Evolutionary conservation across 2,329 filamentous ascomycete species (phyloP).

Genomic region (Myotisia sp.): DNA sequence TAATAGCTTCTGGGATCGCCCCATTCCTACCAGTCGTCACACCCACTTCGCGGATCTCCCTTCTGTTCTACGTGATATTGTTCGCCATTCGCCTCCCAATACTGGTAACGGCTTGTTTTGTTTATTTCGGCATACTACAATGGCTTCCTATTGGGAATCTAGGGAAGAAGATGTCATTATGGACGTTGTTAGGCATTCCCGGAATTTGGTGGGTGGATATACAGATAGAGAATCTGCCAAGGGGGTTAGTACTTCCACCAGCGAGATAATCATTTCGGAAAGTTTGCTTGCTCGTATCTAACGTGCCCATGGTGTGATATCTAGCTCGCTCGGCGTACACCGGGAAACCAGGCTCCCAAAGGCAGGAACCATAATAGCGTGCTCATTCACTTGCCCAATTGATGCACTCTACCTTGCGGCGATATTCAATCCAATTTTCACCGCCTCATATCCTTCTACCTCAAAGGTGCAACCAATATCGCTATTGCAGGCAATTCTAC

Average conservation of each 20-base stretch:
- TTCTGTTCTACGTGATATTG: slow-evolving; percentile 53
- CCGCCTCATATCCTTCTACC: slow-evolving; percentile 62
- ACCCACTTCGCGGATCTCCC: slow-evolving; percentile 47
- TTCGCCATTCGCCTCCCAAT: slow-evolving; percentile 71
- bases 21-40: slow-evolving; percentile 78
- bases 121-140: slow-evolving; percentile 71
- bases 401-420: slow-evolving; percentile 88
- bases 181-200: slow-evolving; percentile 73
- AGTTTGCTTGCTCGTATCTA: too few relatives aligned
- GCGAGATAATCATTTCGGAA: too few relatives aligned
- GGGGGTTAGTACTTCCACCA: slow-evolving; percentile 44
- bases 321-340: slow-evolving; percentile 55
- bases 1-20: slow-evolving; percentile 77
- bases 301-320: too few relatives aligned
- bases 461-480: slow-evolving; percentile 62
- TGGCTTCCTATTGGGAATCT: slow-evolving; percentile 58
- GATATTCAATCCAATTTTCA: slow-evolving; percentile 93
- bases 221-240: slow-evolving; percentile 92
- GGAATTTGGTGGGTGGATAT: slow-evolving; percentile 98
- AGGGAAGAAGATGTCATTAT: slow-evolving; percentile 69
- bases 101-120: slow-evolving; percentile 50
- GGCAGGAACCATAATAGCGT: slow-evolving; percentile 68
- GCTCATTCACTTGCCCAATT: slow-evolving; percentile 81
- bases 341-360: slow-evolving; percentile 61
- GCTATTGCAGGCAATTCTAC: slow-evolving; percentile 58